These are phyloP conservation scores for Dipodascus albidus DNA, from an alignment of 805 yeast species.

Conservation along the genomic window DNA sequence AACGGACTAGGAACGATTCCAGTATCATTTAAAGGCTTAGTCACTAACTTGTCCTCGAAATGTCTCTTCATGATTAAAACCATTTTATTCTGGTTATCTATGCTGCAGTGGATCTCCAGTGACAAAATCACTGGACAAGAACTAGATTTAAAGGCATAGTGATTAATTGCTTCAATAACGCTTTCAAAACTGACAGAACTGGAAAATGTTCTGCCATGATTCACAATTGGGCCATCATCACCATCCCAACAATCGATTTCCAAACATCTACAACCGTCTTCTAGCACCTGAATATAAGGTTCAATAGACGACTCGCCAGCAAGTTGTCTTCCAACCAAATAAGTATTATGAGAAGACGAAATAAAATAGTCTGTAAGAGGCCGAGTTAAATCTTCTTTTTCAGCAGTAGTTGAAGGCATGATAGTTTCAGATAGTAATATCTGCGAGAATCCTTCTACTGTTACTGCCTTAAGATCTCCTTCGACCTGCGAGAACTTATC, in stretches of 20 bases:
- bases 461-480: neutral
- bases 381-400: slow-evolving; percentile 31
- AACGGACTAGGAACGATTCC: slow-evolving; percentile 57
- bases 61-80: slow-evolving; percentile 40
- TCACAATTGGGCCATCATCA: slow-evolving; percentile 69
- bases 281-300: slow-evolving; percentile 76
- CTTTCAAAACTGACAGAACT: slow-evolving; percentile 55
- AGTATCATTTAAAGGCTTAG: slow-evolving; percentile 26
- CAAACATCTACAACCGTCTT: slow-evolving; percentile 84
- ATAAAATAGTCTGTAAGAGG: slow-evolving; percentile 83
- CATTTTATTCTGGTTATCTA: slow-evolving; percentile 53
- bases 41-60: slow-evolving; percentile 48
- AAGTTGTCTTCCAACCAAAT: slow-evolving; percentile 78
- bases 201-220: slow-evolving; percentile 82
- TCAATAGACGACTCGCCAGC: slow-evolving; percentile 84
- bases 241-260: slow-evolving; percentile 96
- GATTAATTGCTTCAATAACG: slow-evolving; percentile 62
- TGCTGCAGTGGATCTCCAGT: slow-evolving; percentile 70
- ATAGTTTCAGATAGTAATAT: slow-evolving; percentile 6
- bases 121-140: slow-evolving; percentile 81
- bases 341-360: slow-evolving; percentile 93
- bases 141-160: slow-evolving; percentile 77
- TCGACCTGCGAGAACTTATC: neutral
- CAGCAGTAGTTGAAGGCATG: slow-evolving; percentile 12
- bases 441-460: neutral